Evolutionary conservation across 495 filamentous ascomycete species (phyloP).

Genomic region (Aspergillus homomorphus): DNA sequence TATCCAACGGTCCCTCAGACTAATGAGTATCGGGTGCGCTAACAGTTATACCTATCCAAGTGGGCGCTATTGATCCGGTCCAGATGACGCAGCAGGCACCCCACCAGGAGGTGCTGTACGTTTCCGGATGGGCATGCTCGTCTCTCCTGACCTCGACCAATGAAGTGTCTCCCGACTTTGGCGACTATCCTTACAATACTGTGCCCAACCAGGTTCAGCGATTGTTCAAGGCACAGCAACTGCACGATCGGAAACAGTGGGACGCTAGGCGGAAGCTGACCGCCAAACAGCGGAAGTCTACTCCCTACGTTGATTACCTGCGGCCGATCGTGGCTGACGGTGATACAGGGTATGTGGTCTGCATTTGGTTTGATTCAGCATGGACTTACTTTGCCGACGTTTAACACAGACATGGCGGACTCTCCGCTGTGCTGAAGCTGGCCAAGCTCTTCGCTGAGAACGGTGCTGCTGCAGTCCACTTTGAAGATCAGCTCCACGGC

Average conservation of each 20-base stretch:
- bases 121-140: slow-evolving; percentile 96
- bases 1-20: slow-evolving; percentile 9
- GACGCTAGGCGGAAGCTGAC: slow-evolving; percentile 76
- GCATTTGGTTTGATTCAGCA: background rate
- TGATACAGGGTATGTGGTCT: slow-evolving; percentile 69
- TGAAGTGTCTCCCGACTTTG: slow-evolving; percentile 95
- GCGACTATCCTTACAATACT: slow-evolving; percentile 98
- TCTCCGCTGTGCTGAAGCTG: slow-evolving; percentile 91
- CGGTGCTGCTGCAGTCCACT: slow-evolving; percentile 92
- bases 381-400: slow-evolving; percentile 1
- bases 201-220: slow-evolving; percentile 97
- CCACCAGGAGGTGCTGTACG: slow-evolving; percentile 92
- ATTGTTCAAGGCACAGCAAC: slow-evolving; percentile 89
- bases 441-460: slow-evolving; percentile 99
- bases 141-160: slow-evolving; percentile 89
- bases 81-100: slow-evolving; percentile 99
- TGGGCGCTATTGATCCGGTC: slow-evolving; percentile 96
- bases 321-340: slow-evolving; percentile 97
- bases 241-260: slow-evolving; percentile 96
- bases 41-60: slow-evolving; percentile 35
- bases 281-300: slow-evolving; percentile 63
- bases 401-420: slow-evolving; percentile 62
- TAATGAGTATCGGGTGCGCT: slow-evolving; percentile 6
- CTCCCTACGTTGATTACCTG: slow-evolving; percentile 85
- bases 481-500: slow-evolving; percentile 96